These are phyloP conservation scores for Lentinula raphanica DNA, from an alignment of 768 basidiomycete species.

Conservation along the genomic window DNA sequence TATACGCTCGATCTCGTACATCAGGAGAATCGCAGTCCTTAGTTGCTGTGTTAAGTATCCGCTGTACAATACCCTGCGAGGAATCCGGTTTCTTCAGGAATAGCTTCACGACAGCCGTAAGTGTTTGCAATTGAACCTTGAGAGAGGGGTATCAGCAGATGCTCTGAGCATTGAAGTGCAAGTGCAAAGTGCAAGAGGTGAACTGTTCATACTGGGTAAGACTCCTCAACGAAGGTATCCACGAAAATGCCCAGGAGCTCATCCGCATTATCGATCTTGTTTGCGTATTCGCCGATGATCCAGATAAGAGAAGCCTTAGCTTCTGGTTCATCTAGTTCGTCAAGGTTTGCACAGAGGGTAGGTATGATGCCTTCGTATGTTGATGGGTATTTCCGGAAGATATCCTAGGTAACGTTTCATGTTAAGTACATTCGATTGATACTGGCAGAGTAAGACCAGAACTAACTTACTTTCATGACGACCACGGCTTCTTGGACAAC, in stretches of 20 bases:
- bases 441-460: background rate
- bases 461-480: constrained; percentile 90
- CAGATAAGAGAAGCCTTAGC: constrained; percentile 97
- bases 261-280: constrained; percentile 95
- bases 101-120: constrained; percentile 95
- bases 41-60: constrained; percentile 89
- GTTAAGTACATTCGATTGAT: background rate
- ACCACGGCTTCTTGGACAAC: constrained; percentile 98
- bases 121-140: constrained; percentile 70
- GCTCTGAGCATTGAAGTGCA: constrained; percentile 6
- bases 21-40: constrained; percentile 97
- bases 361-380: constrained; percentile 98
- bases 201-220: constrained; percentile 75
- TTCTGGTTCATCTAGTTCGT: constrained; percentile 96
- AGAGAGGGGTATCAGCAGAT: background rate
- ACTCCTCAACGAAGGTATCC: constrained; percentile 89
- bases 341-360: constrained; percentile 88
- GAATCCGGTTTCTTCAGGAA: constrained; percentile 93
- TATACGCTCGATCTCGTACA: constrained; percentile 94
- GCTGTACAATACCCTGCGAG: constrained; percentile 88
- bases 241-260: constrained; percentile 88
- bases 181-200: no score
- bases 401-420: constrained; percentile 59
- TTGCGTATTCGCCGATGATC: constrained; percentile 98
- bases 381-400: constrained; percentile 95